These are phyloP conservation scores for Sophora flavescens DNA, from an alignment of 306 rosid genomes.

Conservation along the genomic window DNA sequence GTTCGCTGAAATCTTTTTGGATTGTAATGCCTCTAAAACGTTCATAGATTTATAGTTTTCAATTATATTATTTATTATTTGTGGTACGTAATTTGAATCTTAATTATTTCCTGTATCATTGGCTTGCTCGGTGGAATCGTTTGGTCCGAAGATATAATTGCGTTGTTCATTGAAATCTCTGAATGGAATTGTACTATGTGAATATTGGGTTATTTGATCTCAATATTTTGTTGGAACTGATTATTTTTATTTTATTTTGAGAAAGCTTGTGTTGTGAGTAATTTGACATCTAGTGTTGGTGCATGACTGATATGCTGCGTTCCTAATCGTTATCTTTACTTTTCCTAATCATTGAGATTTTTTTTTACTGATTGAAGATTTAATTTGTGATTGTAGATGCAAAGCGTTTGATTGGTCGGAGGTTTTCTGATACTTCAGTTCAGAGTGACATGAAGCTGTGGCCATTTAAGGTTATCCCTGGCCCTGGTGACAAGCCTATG, in stretches of 20 bases:
- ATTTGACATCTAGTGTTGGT: not conserved
- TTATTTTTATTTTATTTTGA: no score
- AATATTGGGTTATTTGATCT: not conserved
- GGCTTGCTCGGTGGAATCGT: not conserved
- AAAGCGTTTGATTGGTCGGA: conserved; percentile 72
- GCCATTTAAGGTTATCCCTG: conserved; percentile 68
- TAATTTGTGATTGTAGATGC: conserved; percentile 54
- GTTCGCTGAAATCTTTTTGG: no score
- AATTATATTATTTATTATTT: not conserved
- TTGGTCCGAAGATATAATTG: not conserved
- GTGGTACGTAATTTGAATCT: not conserved
- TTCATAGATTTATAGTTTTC: no score
- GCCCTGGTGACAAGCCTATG: conserved; percentile 70
- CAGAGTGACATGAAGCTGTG: conserved; percentile 76
- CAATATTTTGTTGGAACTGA: not conserved
- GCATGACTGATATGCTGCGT: no score
- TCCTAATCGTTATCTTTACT: no score
- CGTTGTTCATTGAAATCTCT: not conserved
- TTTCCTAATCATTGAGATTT: no score
- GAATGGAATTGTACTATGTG: not conserved
- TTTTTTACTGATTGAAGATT: not conserved
- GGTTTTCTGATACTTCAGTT: conserved; percentile 59
- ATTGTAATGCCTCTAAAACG: no score
- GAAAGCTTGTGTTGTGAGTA: not conserved
- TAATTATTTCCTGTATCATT: not conserved